Conservation (phyloP, 2,329 filamentous ascomycete species). For the Penicillium decumbens region DNA sequence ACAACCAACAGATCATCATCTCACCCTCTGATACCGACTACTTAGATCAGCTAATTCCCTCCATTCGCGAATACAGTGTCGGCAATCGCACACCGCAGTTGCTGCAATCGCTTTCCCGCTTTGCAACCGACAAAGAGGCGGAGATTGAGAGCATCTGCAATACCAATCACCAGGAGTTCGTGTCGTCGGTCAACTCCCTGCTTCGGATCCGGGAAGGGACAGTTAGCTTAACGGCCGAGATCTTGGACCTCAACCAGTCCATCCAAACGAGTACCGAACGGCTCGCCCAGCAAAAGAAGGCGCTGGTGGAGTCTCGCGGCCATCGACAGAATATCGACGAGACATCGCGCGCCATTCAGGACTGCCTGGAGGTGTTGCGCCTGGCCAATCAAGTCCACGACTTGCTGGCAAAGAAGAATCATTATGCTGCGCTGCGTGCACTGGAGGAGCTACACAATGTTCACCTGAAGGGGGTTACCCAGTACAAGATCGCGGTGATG, state of each 20-base stretch:
- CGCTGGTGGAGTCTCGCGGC: slow-evolving; percentile 83
- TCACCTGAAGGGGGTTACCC: slow-evolving; percentile 86
- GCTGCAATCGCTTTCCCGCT: slow-evolving; percentile 71
- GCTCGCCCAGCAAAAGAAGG: slow-evolving; percentile 88
- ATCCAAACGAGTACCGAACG: slow-evolving; percentile 94
- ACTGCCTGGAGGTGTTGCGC: slow-evolving; percentile 85
- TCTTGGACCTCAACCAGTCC: slow-evolving; percentile 85
- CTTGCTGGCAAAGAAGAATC: slow-evolving; percentile 83
- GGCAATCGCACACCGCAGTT: slow-evolving; percentile 69
- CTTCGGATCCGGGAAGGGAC: slow-evolving; percentile 87
- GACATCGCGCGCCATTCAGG: slow-evolving; percentile 78
- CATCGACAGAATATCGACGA: slow-evolving; percentile 96
- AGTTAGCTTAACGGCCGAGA: slow-evolving; percentile 81
- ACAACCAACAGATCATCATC: slow-evolving; percentile 68
- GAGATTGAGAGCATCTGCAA: slow-evolving; percentile 94
- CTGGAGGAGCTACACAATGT: slow-evolving; percentile 95
- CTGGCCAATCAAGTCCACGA: slow-evolving; percentile 94
- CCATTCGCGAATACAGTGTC: slow-evolving; percentile 81
- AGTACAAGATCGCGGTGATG: slow-evolving; percentile 90
- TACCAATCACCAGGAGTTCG: slow-evolving; percentile 94
- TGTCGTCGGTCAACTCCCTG: slow-evolving; percentile 89
- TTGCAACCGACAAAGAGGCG: slow-evolving; percentile 77
- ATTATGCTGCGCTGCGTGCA: slow-evolving; percentile 89
- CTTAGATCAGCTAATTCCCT: slow-evolving; percentile 89
- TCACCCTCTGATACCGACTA: slow-evolving; percentile 90